Evolutionary conservation across 202 grass and related monocot genomes (phyloP), one percentile per base, ranked within the genome.

Genomic region (Elaeis oleifera): DNA sequence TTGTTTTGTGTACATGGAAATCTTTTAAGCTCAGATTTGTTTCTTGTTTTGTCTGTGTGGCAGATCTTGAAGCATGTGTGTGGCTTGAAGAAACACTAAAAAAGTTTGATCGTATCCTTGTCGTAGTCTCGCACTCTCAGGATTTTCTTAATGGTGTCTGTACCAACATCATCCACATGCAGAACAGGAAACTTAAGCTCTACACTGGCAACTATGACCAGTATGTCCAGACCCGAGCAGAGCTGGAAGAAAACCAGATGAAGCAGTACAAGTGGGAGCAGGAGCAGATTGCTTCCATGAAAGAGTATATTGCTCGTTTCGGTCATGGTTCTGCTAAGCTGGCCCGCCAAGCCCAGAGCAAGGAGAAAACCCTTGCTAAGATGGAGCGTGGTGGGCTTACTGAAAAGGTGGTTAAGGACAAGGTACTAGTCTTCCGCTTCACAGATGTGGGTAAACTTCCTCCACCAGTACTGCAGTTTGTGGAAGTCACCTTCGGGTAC

Each of bases 81-180:
- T 73, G 70, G 70, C 39, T 73, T 26, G 70, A 73, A 48, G 70
- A 73, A 59, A 63, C 28, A 11, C 50, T 73, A 6, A 73, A 73
- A 50, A 63, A 63, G 58, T 63, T 73, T 49, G 59, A 73, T 13
- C 70, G 70, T 39, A 73, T 73, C 26, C 59, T 73, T 24, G 70
- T 73, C 11, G 70, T 73, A 1, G 26, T 73, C 1, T 73, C 70
- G 4, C 70, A 73, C 29, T 73, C 70, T n/a, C 70, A 73, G 70
- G 70, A 73, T 73, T 73, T 73, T 63, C 70, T 73, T 39, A 73
- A 73, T 49, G 70, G 70, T 8, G 59, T 73, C 15, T 73, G 70
- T 18, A 73, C 70, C 58, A 73, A 73, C 70, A 73, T 73, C 59
- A 73, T 73, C 26, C 70, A 73, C 50, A 73, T 73, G 70, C 70